Evolutionary conservation across 441 rosid species (phyloP), one percentile per base, ranked within the genome.

Genomic region (Pelargonium australe): DNA sequence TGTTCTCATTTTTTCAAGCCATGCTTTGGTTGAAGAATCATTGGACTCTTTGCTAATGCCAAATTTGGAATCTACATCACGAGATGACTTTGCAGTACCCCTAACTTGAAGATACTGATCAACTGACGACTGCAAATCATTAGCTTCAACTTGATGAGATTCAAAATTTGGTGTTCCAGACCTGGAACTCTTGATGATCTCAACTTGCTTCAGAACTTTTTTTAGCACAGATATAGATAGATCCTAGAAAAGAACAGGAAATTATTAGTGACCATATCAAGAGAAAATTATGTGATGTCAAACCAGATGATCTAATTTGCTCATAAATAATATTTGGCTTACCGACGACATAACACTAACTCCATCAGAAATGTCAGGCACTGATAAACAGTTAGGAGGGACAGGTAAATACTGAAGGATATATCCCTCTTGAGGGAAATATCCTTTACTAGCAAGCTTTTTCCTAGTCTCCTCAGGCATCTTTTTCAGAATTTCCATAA

Each of bases 381-480:
- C 90, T 8, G 97, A 86, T 77, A 95, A 74, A 80, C 98, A 95
- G 70, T 95, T 95, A 5, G 99, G 98, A 31, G 98, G 98, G 72
- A 95, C 98, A n/a, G 99, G 98, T 73, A 95, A 79, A 78, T 78
- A 83, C 11, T 77, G 87, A 67, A 95, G 1, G 53, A 95, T 70
- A 68, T 89, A 95, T 69, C 99, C 99, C 73, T 95, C 96, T 74
- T 95, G 99, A 58, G 97, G 97, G 73, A 89, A 86, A 74, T 84
- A 92, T 65, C 96, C 98, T 79, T 88, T 95, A 45, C 81, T 83
- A 63, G 83, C 70, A 68, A 95, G 97, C 79, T 83, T 95, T 71
- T 80, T 85, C 76, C 85, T 83, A 28, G 95, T 84, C 31, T 90
- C 92, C 6, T 67, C 72, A 0, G 96, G 86, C 65, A 95, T 83